Evolutionary conservation across 805 yeast species (phyloP).

Genomic region (Monosporozyma unispora): DNA sequence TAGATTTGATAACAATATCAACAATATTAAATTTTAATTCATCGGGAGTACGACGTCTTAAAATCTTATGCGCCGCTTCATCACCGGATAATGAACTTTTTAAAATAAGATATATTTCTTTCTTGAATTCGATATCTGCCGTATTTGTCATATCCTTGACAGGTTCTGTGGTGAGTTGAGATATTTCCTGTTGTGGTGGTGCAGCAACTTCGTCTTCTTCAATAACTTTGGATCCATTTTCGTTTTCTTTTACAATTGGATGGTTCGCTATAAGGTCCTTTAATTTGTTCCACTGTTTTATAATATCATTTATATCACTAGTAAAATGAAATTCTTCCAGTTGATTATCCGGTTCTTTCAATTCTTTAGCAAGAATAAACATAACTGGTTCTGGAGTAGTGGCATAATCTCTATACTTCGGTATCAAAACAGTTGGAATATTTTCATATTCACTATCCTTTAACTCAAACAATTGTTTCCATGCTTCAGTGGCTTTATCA

Average conservation of each 20-base stretch:
- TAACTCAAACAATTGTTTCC: conserved; percentile 45
- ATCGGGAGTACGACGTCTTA: conserved; percentile 39
- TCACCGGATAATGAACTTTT: conserved; percentile 88
- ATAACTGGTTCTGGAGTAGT: background rate
- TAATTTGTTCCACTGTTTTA: conserved; percentile 36
- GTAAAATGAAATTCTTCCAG: conserved; percentile 40
- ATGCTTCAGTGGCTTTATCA: conserved; percentile 35
- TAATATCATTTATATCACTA: conserved; percentile 27
- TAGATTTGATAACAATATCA: conserved; percentile 69
- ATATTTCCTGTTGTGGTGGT: too few species aligned
- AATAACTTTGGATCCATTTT: conserved; percentile 12
- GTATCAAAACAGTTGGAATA: background rate
- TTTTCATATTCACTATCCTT: conserved; percentile 20
- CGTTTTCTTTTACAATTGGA: conserved; percentile 25
- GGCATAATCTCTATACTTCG: background rate
- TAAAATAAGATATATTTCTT: conserved; percentile 68
- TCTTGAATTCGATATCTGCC: conserved; percentile 55
- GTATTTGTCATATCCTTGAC: conserved; percentile 59
- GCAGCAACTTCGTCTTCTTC: conserved; percentile 9
- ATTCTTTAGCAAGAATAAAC: conserved; percentile 6
- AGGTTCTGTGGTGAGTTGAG: conserved; percentile 21
- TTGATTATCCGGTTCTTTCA: conserved; percentile 26
- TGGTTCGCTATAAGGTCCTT: conserved; percentile 31
- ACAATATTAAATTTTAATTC: conserved; percentile 45
- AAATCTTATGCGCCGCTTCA: conserved; percentile 83